Percentiles rank a stretch among this genome's conserved stretches.
Conservation (phyloP, 768 basidiomycete species). For the Suillus subalutaceus region DNA sequence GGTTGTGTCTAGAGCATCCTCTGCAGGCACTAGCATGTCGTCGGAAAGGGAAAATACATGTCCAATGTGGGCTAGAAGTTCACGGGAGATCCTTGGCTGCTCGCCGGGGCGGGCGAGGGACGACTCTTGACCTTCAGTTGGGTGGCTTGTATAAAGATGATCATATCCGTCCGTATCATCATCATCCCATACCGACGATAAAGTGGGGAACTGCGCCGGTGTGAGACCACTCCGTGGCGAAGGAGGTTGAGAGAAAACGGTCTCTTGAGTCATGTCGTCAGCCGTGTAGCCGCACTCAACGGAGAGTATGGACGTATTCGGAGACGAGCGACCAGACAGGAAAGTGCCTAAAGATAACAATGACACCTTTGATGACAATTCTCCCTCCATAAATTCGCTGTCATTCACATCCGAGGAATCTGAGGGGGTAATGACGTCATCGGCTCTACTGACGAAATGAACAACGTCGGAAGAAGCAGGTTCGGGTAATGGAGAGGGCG, state of each 20-base stretch:
- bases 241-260: not conserved
- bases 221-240: not conserved
- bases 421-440: not conserved
- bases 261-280: not conserved
- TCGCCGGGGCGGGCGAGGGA: not conserved
- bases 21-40: not conserved
- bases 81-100: not conserved
- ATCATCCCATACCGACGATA: not conserved
- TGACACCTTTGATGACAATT: conserved; percentile 22
- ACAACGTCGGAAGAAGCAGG: not conserved
- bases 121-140: not conserved
- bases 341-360: conserved; percentile 16
- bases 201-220: not conserved
- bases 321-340: conserved; percentile 24
- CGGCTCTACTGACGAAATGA: too few species aligned
- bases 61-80: conserved; percentile 7
- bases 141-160: not conserved
- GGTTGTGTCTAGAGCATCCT: not conserved
- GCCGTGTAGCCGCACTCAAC: conserved; percentile 14
- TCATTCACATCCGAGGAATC: not conserved
- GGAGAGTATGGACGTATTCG: conserved; percentile 28
- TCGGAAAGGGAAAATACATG: conserved; percentile 9
- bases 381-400: conserved; percentile 4
- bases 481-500: not conserved
- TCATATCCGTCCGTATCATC: not conserved